These are phyloP conservation scores for Fomitopsis betulina DNA, from an alignment of 1,284 basidiomycete species.

Conservation along the genomic window DNA sequence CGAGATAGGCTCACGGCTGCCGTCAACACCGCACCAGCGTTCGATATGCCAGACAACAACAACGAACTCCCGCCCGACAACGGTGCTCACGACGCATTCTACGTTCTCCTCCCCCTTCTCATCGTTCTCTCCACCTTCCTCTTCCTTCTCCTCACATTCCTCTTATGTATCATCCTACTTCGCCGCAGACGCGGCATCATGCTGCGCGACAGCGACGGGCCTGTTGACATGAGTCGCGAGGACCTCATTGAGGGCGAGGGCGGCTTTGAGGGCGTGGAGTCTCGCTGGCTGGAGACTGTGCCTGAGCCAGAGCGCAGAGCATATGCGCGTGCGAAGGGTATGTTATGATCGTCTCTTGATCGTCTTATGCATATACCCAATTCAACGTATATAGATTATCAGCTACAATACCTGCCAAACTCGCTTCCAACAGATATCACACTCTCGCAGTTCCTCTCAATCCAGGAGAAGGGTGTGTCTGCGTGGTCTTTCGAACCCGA, in stretches of 20 bases:
- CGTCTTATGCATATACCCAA: conserved; percentile 4
- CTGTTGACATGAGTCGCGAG: conserved; percentile 89
- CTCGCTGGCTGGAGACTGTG: conserved; percentile 88
- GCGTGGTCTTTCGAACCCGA: conserved; percentile 98
- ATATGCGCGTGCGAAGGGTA: conserved; percentile 88
- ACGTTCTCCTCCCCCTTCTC: conserved; percentile 86
- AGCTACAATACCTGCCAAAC: conserved; percentile 87
- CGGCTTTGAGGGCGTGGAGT: conserved; percentile 87
- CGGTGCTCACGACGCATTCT: conserved; percentile 47
- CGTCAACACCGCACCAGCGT: conserved; percentile 8
- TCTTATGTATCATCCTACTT: conserved; percentile 82
- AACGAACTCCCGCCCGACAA: conserved; percentile 15
- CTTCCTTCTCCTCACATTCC: conserved; percentile 86
- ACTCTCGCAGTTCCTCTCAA: conserved; percentile 92
- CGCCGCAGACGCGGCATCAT: conserved; percentile 78
- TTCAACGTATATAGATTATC: conserved; percentile 62
- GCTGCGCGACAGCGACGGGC: conserved; percentile 86
- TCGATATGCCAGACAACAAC: conserved; percentile 20
- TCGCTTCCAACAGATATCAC: conserved; percentile 95
- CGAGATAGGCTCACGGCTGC: conserved; percentile 21
- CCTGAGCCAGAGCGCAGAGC: conserved; percentile 64
- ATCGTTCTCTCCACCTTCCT: conserved; percentile 91
- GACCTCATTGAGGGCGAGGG: conserved; percentile 88
- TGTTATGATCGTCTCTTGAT: conserved; percentile 21
- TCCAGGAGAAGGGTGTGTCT: conserved; percentile 96